A percentile compares a stretch with the other conserved stretches of the same genome.
These are phyloP conservation scores for Fraxinus excelsior DNA, from an alignment of 257 asterid species.

Conservation along the genomic window DNA sequence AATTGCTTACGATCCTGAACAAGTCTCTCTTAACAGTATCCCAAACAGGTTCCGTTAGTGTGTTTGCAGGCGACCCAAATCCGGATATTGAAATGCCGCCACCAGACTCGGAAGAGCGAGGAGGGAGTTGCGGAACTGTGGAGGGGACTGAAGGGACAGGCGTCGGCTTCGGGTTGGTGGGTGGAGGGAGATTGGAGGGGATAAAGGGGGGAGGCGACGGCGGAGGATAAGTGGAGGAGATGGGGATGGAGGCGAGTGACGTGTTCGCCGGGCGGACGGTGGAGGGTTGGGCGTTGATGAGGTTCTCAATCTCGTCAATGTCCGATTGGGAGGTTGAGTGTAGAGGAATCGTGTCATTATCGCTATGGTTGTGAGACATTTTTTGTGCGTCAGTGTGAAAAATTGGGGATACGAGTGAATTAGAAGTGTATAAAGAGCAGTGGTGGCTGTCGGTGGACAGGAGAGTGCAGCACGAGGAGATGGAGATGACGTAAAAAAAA, in stretches of 20 bases:
- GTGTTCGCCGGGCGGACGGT: constrained; percentile 78
- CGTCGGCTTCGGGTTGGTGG: constrained; percentile 37
- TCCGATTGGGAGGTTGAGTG: constrained; percentile 89
- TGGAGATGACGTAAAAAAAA: too few species aligned
- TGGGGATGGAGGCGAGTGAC: constrained; percentile 76
- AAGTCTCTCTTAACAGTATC: constrained; percentile 91
- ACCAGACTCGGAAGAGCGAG: constrained; percentile 37
- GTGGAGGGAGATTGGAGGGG: constrained; percentile 60
- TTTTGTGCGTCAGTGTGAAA: constrained; percentile 7
- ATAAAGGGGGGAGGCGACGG: constrained; percentile 43
- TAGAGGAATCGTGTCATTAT: constrained; percentile 67
- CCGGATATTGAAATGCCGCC: constrained; percentile 44
- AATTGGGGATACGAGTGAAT: not conserved
- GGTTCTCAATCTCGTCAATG: constrained; percentile 95
- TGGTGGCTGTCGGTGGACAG: too few species aligned
- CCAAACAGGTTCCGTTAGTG: constrained; percentile 94
- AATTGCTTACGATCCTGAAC: constrained; percentile 79
- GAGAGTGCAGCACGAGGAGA: too few species aligned
- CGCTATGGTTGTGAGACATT: constrained; percentile 64
- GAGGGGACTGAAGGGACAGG: constrained; percentile 35
- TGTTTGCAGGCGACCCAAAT: constrained; percentile 73
- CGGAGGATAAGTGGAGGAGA: constrained; percentile 42
- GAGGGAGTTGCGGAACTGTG: constrained; percentile 23
- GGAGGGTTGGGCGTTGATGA: constrained; percentile 66
- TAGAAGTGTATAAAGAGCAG: too few species aligned